Percentiles rank a stretch among this genome's conserved stretches.
Conservation (phyloP, 768 basidiomycete genomes). For the Ramaria sp. region DNA sequence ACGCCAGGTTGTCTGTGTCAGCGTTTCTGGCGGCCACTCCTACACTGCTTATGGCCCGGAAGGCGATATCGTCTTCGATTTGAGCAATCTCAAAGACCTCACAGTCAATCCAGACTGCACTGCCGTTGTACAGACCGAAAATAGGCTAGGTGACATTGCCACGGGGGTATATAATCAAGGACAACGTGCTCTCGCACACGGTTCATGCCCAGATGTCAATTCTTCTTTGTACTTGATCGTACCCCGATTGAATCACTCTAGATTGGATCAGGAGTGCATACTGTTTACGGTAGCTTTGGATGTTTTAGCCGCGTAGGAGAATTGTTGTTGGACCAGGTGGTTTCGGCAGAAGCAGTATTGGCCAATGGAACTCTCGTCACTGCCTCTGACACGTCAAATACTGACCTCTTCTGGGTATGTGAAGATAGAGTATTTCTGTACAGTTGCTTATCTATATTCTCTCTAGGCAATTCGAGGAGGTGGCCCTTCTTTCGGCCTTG, state of each 20-base stretch:
- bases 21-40: conserved; percentile 18
- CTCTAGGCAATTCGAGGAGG: conserved; percentile 17
- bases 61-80: conserved; percentile 17
- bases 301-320: conserved; percentile 15
- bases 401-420: conserved; percentile 19
- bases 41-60: conserved; percentile 17
- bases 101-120: conserved; percentile 12
- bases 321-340: conserved; percentile 15
- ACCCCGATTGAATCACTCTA: conserved; percentile 5
- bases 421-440: neutral
- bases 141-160: conserved; percentile 15
- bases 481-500: conserved; percentile 19
- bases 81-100: conserved; percentile 15
- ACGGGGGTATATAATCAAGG: conserved; percentile 10
- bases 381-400: conserved; percentile 9
- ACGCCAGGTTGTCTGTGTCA: conserved; percentile 7
- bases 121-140: conserved; percentile 12
- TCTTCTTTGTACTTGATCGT: neutral
- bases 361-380: conserved; percentile 9
- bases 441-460: neutral
- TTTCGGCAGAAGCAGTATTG: conserved; percentile 13
- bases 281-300: conserved; percentile 14
- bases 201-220: conserved; percentile 12
- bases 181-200: conserved; percentile 17
- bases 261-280: conserved; percentile 18